Evolutionary conservation across 306 rosid genomes (phyloP).

Genomic region (Ziziphus jujuba): DNA sequence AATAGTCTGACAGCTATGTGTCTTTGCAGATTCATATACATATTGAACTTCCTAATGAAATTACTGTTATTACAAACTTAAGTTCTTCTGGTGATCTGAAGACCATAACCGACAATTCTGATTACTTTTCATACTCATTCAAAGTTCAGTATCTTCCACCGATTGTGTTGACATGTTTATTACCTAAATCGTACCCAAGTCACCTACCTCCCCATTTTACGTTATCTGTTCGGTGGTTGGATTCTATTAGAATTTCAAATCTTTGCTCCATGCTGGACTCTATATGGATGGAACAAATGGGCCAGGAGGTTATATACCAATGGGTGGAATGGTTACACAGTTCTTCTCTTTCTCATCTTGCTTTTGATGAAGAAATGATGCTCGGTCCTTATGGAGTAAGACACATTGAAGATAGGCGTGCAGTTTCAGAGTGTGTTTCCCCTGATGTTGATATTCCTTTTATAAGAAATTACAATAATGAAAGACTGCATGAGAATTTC

Average conservation of each 20-base stretch:
- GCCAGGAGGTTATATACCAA: constrained; percentile 78
- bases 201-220: constrained; percentile 70
- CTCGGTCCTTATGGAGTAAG: constrained; percentile 67
- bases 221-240: constrained; percentile 73
- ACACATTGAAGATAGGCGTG: constrained; percentile 53
- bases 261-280: constrained; percentile 73
- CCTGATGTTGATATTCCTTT: constrained; percentile 68
- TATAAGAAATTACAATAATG: constrained; percentile 57
- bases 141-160: constrained; percentile 77
- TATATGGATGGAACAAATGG: constrained; percentile 67
- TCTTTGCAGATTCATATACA: constrained; percentile 53
- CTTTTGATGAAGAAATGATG: constrained; percentile 55
- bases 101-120: constrained; percentile 22
- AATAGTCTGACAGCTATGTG: constrained; percentile 13
- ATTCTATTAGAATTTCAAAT: constrained; percentile 46
- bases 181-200: constrained; percentile 87
- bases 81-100: constrained; percentile 39
- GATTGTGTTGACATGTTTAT: constrained; percentile 71
- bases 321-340: constrained; percentile 90
- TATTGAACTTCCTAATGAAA: constrained; percentile 56
- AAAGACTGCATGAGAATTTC: constrained; percentile 63
- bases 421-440: constrained; percentile 51
- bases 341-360: constrained; percentile 67
- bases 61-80: constrained; percentile 52
- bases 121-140: constrained; percentile 64